Conservation (phyloP, 169 alveolate genomes). For the Cryptosporidium ubiquitum region DNA sequence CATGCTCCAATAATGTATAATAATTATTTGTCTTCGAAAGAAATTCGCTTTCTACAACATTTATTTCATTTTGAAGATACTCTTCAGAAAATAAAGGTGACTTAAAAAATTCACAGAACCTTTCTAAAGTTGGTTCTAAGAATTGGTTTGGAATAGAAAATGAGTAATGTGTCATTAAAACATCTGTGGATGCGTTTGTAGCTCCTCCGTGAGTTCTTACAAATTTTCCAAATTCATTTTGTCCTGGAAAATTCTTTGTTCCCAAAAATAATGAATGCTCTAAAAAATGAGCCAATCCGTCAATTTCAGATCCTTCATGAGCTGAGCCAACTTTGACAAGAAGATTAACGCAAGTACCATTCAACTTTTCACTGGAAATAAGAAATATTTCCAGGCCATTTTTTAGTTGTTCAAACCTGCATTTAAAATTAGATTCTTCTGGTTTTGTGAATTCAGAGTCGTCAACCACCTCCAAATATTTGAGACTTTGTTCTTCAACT, state of each 20-base stretch:
- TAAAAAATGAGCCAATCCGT: conserved; percentile 88
- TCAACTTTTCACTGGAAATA: conserved; percentile 1
- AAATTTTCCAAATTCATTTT: conserved; percentile 76
- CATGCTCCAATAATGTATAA: conserved; percentile 30
- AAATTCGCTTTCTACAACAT: conserved; percentile 22
- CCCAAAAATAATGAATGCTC: conserved; percentile 90
- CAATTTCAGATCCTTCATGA: conserved; percentile 36
- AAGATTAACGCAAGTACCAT: not conserved
- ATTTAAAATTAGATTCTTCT: not conserved
- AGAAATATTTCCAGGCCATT: conserved; percentile 46
- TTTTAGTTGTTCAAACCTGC: not conserved
- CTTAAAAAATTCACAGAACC: conserved; percentile 60
- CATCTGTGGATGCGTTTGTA: conserved; percentile 79
- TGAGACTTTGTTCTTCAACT: not conserved
- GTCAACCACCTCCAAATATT: not conserved
- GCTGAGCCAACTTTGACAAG: conserved; percentile 55
- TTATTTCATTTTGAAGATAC: conserved; percentile 23
- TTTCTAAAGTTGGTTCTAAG: conserved; percentile 24
- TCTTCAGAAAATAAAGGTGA: conserved; percentile 37
- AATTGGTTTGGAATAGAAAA: conserved; percentile 22
- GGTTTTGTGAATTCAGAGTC: conserved; percentile 32
- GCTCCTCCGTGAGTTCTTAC: conserved; percentile 81
- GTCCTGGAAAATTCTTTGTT: conserved; percentile 84
- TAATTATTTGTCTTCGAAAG: conserved; percentile 26
- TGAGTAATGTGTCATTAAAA: conserved; percentile 40